Percentiles rank a stretch among this genome's conserved stretches.
Evolutionary conservation across 179 eudicot genomes (phyloP).

Genomic region (Patellifolia procumbens): DNA sequence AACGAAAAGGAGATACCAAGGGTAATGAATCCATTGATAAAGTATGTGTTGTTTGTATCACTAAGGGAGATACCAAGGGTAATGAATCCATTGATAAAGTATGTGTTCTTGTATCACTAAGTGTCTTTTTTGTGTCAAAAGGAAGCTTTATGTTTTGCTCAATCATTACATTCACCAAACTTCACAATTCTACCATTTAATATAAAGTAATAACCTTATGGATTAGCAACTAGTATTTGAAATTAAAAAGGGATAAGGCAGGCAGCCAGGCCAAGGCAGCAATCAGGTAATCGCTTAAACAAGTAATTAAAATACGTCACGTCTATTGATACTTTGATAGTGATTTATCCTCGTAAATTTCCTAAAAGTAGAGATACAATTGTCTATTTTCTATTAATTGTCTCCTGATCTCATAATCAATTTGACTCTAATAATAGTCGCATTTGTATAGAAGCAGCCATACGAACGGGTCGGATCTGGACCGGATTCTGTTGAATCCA

Average conservation of each 20-base stretch:
- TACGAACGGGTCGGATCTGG: too few species aligned
- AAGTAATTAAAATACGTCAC: background rate
- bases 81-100: background rate
- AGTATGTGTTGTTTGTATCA: too few species aligned
- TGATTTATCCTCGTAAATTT: background rate
- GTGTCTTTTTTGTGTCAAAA: conserved; percentile 12
- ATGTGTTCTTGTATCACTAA: background rate
- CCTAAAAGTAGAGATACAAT: background rate
- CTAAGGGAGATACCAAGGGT: background rate
- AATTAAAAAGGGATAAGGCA: background rate
- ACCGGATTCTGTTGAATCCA: too few species aligned
- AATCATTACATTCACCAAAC: conserved; percentile 28
- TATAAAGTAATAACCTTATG: background rate
- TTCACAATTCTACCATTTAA: background rate
- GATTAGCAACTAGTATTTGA: background rate
- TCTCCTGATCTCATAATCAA: background rate
- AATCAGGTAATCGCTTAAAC: too few species aligned
- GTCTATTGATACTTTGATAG: background rate
- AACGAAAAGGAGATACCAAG: too few species aligned
- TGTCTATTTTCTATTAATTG: background rate
- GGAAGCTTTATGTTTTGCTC: background rate
- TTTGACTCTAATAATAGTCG: background rate
- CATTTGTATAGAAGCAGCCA: too few species aligned
- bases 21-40: too few species aligned
- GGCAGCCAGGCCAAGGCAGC: too few species aligned